Percentiles rank a stretch among this genome's conserved stretches.
Evolutionary conservation across 2,329 filamentous ascomycete genomes (phyloP).

Genomic region (Alternaria gaisen): DNA sequence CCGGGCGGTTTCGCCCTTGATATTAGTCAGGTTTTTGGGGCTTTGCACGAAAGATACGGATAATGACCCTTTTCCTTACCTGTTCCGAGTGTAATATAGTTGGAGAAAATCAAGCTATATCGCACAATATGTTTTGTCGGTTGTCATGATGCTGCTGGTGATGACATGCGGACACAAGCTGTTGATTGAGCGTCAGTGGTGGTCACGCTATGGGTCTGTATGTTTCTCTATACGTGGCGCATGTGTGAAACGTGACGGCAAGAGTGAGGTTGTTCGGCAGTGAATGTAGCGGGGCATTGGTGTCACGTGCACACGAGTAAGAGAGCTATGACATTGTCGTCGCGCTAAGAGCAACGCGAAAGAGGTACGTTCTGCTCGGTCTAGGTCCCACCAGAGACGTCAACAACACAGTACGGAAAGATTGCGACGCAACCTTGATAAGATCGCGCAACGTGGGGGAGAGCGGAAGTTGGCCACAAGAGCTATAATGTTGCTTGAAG

Average conservation of each 20-base stretch:
- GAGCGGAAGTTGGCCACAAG: constrained; percentile 6
- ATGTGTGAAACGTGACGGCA: background rate
- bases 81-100: constrained; percentile 51
- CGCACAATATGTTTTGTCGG: constrained; percentile 25
- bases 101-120: constrained; percentile 43
- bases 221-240: background rate
- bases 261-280: background rate
- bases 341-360: constrained; percentile 29
- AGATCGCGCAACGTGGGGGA: constrained; percentile 6
- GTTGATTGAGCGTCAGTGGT: background rate
- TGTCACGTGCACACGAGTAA: constrained; percentile 31
- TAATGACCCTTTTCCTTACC: constrained; percentile 47
- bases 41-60: constrained; percentile 44
- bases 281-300: constrained; percentile 28
- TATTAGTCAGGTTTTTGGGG: constrained; percentile 39
- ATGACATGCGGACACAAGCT: background rate
- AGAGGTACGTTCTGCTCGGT: constrained; percentile 10
- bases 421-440: background rate
- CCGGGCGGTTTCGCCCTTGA: constrained; percentile 45
- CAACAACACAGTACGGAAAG: background rate
- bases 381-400: background rate
- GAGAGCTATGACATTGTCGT: constrained; percentile 16
- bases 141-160: constrained; percentile 14
- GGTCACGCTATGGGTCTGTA: background rate
- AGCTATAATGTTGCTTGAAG: constrained; percentile 63